Conservation (phyloP, 768 basidiomycete species). For the Collybiopsis confluens region DNA sequence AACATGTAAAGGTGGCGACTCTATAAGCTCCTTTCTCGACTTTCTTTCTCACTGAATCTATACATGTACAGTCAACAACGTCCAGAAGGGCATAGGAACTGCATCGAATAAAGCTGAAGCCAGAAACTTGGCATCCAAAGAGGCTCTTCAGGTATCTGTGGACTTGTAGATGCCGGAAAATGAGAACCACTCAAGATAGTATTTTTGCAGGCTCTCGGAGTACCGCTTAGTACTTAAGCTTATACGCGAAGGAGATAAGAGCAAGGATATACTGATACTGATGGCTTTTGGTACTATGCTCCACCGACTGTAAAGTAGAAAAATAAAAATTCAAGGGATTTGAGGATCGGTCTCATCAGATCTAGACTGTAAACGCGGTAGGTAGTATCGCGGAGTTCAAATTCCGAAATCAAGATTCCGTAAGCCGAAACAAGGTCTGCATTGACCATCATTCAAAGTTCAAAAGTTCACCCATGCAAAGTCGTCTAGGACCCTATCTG, state of each 20-base stretch:
- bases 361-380: not conserved
- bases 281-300: no score
- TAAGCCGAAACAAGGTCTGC: not conserved
- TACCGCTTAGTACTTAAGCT: no score
- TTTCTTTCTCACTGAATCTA: conserved; percentile 1
- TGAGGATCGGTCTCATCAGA: not conserved
- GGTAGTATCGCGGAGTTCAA: conserved; percentile 3
- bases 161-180: not conserved
- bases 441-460: not conserved
- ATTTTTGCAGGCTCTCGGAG: no score
- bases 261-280: not conserved
- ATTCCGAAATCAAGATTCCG: conserved; percentile 6
- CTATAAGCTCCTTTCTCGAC: not conserved
- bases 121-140: conserved; percentile 42
- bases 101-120: conserved; percentile 41
- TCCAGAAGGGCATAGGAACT: conserved; percentile 41
- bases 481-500: not conserved
- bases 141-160: conserved; percentile 36
- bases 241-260: not conserved
- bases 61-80: conserved; percentile 37
- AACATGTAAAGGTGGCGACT: conserved; percentile 49
- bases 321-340: not conserved
- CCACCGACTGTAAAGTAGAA: no score
- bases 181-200: no score
- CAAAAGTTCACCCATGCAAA: not conserved